Evolutionary conservation across 2,329 filamentous ascomycete genomes (phyloP), one percentile per base, ranked within the genome.

Genomic region (Phaeosphaeriaceae sp.): DNA sequence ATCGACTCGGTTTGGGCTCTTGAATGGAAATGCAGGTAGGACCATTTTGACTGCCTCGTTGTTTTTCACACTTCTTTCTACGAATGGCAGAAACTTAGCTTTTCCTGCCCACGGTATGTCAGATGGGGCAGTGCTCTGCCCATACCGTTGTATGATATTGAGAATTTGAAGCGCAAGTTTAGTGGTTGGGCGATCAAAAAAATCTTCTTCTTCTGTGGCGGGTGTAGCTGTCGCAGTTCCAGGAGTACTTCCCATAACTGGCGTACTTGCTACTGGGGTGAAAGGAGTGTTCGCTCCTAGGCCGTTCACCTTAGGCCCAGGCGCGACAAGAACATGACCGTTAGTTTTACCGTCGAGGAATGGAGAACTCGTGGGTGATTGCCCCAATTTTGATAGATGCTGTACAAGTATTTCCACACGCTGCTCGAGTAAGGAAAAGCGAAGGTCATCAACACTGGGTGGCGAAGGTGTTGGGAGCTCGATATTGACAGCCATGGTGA

Each of bases 11-110:
- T 86, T 86, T n/a, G 83, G 79, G 0, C 81, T 84, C 56, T 86
- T 86, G 74, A 84, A 86, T 0, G 84, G 83, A 36, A 86, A 86
- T 0, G 82, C 83, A 0, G 83, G 83, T 0, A 86, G 72, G 8
- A 62, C 46, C 34, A 66, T 48, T 6, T 41, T 48, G 8, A 66
- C 46, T 9, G 63, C 48, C 30, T 57, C 34, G 21, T 23, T 48
- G n/a, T 46, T 39, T 41, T 56, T 53, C 21, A 53, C 53, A 12
- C 41, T 37, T 18, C 20, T 11, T 3, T 38, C 6, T 7, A 38
- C 17, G 8, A 34, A 17, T 1, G 32, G 8, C n/a, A 34, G 32
- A 17, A 34, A 34, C 6, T 11, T 26, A 26, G 5, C 34, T 37
- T 37, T 37, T 12, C 34, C 34, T 12, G 34, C 34, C 34, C 34